These are phyloP conservation scores for Fragaria ananassa DNA, from an alignment of 306 rosid species.

Conservation along the genomic window DNA sequence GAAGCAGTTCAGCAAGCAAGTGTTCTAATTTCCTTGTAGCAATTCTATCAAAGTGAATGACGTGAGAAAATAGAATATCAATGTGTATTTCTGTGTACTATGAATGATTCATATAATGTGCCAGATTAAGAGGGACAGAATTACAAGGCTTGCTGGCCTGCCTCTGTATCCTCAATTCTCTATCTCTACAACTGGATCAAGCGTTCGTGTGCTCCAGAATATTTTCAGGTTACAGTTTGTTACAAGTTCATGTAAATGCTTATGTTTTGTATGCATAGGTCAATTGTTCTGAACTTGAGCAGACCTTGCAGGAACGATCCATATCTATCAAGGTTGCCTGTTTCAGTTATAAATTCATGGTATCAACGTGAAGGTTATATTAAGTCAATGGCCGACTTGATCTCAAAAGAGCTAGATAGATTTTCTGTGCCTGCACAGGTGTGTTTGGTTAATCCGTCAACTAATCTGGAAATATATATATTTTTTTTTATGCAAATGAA, in stretches of 20 bases:
- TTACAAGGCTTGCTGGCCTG: constrained; percentile 91
- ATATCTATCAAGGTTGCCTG: constrained; percentile 71
- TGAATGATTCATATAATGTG: constrained; percentile 6
- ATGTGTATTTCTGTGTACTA: neutral
- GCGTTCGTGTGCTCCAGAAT: constrained; percentile 73
- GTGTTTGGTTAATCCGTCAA: constrained; percentile 23
- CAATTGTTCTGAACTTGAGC: constrained; percentile 22
- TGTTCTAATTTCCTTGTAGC: neutral
- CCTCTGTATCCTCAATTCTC: constrained; percentile 97
- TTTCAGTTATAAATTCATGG: constrained; percentile 92
- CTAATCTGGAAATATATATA: neutral
- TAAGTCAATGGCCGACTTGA: constrained; percentile 91
- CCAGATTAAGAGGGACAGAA: constrained; percentile 85
- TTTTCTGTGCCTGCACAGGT: constrained; percentile 76
- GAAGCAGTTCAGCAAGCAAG: constrained; percentile 88
- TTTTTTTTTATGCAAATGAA: neutral
- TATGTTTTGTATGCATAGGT: constrained; percentile 5
- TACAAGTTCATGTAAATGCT: constrained; percentile 20
- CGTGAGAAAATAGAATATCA: neutral
- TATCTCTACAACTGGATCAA: constrained; percentile 99
- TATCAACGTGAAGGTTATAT: constrained; percentile 86
- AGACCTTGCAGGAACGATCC: constrained; percentile 68
- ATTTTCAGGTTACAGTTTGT: constrained; percentile 57
- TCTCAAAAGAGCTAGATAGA: constrained; percentile 65
- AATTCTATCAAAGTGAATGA: neutral